Conservation (phyloP, 768 basidiomycete species). For the Austroboletus eburneus region DNA sequence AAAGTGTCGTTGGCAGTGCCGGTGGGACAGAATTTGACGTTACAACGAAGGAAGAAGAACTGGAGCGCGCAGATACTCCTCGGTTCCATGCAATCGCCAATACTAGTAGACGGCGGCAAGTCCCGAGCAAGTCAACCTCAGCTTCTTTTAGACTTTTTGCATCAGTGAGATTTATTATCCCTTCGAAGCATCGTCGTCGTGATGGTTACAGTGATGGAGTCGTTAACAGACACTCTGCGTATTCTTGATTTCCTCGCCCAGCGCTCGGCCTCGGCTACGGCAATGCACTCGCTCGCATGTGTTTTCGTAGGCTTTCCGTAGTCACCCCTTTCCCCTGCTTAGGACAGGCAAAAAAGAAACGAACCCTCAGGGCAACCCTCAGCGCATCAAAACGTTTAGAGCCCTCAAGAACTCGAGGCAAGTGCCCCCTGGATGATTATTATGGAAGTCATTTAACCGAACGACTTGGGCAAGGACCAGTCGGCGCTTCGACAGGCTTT, state of each 20-base stretch:
- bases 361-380: slow-evolving; percentile 1
- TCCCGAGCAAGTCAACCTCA: slow-evolving; percentile 16
- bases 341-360: background rate
- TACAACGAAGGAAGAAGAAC: slow-evolving; percentile 21
- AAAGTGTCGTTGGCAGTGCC: slow-evolving; percentile 2
- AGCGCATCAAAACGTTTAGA: slow-evolving; percentile 9
- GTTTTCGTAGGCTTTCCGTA: background rate
- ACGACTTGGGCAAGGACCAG: slow-evolving; percentile 8
- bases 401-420: slow-evolving; percentile 17
- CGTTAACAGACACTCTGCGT: slow-evolving; percentile 5
- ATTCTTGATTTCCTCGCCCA: slow-evolving; percentile 4
- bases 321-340: background rate
- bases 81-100: slow-evolving; percentile 11
- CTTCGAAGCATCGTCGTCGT: slow-evolving; percentile 22
- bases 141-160: slow-evolving; percentile 24
- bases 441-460: slow-evolving; percentile 23
- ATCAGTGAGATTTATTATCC: slow-evolving; percentile 24
- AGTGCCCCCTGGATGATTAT: slow-evolving; percentile 15
- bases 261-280: background rate
- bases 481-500: slow-evolving; percentile 9
- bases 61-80: slow-evolving; percentile 15
- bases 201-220: slow-evolving; percentile 26
- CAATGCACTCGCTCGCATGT: background rate
- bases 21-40: slow-evolving; percentile 16
- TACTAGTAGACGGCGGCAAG: slow-evolving; percentile 20